Conservation (phyloP, 2,329 filamentous ascomycete species). For the Calycina herbarum region DNA sequence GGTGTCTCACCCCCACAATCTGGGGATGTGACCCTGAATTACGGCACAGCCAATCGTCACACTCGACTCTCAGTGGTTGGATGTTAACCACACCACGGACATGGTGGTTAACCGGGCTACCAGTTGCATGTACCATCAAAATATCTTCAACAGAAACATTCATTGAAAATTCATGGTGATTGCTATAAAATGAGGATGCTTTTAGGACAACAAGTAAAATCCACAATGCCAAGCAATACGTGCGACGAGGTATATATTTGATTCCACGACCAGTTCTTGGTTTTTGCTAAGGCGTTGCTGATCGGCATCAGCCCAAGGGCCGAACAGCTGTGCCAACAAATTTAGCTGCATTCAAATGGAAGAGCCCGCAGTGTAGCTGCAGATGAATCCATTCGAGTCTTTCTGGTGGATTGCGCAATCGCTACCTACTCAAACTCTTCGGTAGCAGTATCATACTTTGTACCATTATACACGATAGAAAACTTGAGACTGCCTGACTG, state of each 20-base stretch:
- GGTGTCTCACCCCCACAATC: neutral
- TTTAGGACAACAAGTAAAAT: too few relatives aligned
- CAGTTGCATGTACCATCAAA: neutral
- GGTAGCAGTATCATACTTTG: neutral
- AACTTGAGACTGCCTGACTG: slow-evolving; percentile 6
- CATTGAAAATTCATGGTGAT: too few relatives aligned
- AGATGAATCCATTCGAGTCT: too few relatives aligned
- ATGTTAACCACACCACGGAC: neutral
- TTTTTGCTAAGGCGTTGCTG: too few relatives aligned
- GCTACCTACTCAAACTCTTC: neutral
- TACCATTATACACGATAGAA: neutral
- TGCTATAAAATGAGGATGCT: too few relatives aligned
- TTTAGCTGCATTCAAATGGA: too few relatives aligned
- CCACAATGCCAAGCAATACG: too few relatives aligned
- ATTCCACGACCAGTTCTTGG: too few relatives aligned
- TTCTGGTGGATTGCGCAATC: neutral
- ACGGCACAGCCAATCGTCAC: neutral
- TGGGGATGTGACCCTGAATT: neutral
- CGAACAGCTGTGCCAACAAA: too few relatives aligned
- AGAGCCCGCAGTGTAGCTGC: too few relatives aligned
- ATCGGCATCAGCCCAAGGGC: too few relatives aligned
- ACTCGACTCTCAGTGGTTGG: neutral
- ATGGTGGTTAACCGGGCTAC: neutral
- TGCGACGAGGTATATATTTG: too few relatives aligned
- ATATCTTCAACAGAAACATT: neutral